Evolutionary conservation across 73 alveolate genomes (phyloP).

Genomic region (Tetrahymena thermophila): DNA sequence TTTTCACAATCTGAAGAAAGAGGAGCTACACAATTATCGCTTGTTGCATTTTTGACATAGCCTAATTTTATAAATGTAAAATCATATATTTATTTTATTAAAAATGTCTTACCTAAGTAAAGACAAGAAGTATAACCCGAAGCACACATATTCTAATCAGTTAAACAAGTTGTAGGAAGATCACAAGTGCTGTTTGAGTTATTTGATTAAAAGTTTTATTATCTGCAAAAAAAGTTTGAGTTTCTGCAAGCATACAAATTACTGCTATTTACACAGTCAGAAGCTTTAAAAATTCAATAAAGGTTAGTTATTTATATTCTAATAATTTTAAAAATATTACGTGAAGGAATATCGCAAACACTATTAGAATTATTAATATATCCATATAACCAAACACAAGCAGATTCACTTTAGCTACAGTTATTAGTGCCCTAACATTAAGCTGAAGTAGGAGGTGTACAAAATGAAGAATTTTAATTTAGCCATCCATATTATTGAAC

Average conservation of each 20-base stretch:
- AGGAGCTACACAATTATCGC: neutral
- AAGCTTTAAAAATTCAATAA: neutral
- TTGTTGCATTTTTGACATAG: neutral
- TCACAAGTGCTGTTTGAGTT: neutral
- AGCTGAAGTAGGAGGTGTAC: neutral
- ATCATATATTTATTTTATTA: neutral
- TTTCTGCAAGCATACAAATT: neutral
- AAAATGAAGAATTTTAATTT: neutral
- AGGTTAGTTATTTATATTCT: too few relatives aligned
- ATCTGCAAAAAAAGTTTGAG: neutral
- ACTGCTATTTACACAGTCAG: neutral
- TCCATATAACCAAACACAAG: neutral
- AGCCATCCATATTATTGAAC: neutral
- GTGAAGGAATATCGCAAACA: neutral
- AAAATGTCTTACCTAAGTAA: neutral
- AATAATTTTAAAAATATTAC: neutral
- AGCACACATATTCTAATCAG: neutral
- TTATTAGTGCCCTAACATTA: neutral
- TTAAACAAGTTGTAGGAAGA: neutral
- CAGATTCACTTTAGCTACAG: neutral
- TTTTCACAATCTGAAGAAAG: neutral
- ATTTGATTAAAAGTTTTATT: neutral
- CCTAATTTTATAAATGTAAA: neutral
- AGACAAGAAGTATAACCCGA: neutral
- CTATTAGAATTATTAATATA: neutral